Evolutionary conservation across 306 rosid genomes (phyloP), one percentile per base, ranked within the genome.

Genomic region (Luffa acutangula): DNA sequence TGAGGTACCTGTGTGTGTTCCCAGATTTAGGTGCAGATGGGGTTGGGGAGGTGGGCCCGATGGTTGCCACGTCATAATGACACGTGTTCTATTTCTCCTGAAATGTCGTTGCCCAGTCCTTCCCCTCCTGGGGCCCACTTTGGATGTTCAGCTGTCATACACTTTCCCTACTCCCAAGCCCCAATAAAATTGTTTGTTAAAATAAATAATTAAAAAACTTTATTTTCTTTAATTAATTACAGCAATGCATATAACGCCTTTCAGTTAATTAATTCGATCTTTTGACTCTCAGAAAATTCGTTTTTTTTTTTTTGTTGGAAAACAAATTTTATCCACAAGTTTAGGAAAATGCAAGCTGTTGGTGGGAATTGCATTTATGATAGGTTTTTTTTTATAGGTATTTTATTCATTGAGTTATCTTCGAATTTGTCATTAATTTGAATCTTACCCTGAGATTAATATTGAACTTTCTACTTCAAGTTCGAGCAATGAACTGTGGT

Each of bases 121-220:
- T 20, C 51, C 41, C 17, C 9, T 11, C 4, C 25, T 0, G 20
- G 72, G 58, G 1, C 59, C 57, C 77, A 45, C 57, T 25, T 46
- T 51, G 46, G 63, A 74, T 41, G 62, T 51, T 74, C 31, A 74
- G 33, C 78, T 74, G 78, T 70, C 76, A 70, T 21, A 70, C 76
- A 33, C 57, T 43, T 71, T 45, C 57, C n/a, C 39, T 43, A 1
- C 76, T 21, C 54, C 76, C 54, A 43, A 18, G 7, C 0, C n/a
- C 60, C 20, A 72, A 33, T 59, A 25, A 67, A 41, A 45, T 42
- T 15, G 10, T 66, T 17, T 12, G 2, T 3, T 9, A n/a, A 69
- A 37, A 65, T 0, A 33, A 33, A 13, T 10, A 17, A 0, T 25
- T 25, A 25, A 0, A 25, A 25, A 25, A 25, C 8, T 65, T 36